A percentile compares a stretch with the other conserved stretches of the same genome.
These are phyloP conservation scores for Gigaspora rosea DNA, from an alignment of 192 early-diverging fungal species.

Conservation along the genomic window DNA sequence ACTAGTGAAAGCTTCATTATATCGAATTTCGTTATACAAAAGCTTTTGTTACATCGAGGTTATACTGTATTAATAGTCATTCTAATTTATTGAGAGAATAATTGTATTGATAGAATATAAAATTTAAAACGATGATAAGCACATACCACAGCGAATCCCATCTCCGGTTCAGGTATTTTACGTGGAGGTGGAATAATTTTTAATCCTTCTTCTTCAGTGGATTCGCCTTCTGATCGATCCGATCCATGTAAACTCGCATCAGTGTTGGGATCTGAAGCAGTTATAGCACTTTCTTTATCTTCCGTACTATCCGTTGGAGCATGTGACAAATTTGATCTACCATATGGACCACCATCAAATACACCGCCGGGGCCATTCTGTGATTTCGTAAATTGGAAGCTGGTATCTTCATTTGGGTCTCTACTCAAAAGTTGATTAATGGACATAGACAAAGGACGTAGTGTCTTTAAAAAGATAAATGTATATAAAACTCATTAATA, in stretches of 20 bases:
- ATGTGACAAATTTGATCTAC: not conserved
- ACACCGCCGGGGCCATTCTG: slow-evolving; percentile 2
- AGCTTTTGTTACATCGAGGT: too few species aligned
- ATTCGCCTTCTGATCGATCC: not conserved
- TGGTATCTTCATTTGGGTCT: slow-evolving; percentile 22
- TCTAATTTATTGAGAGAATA: not conserved
- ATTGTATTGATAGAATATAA: not conserved
- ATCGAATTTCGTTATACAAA: too few species aligned
- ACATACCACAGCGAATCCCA: not conserved
- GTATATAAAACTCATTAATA: not conserved
- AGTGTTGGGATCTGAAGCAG: not conserved
- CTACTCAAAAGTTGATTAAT: slow-evolving; percentile 34
- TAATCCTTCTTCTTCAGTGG: slow-evolving; percentile 6
- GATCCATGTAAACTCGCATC: not conserved
- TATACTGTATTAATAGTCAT: not conserved
- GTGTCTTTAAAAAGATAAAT: not conserved
- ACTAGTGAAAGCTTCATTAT: too few species aligned
- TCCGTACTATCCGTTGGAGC: slow-evolving; percentile 3
- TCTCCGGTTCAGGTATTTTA: not conserved
- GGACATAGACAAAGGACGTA: slow-evolving; percentile 33
- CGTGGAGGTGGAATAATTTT: not conserved
- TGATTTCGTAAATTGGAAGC: slow-evolving; percentile 21
- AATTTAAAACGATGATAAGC: not conserved
- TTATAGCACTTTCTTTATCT: slow-evolving; percentile 15
- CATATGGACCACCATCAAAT: not conserved